phyloP scores from a whole-genome alignment of 306 rosid species.

The Lotus japonicus region DNA sequence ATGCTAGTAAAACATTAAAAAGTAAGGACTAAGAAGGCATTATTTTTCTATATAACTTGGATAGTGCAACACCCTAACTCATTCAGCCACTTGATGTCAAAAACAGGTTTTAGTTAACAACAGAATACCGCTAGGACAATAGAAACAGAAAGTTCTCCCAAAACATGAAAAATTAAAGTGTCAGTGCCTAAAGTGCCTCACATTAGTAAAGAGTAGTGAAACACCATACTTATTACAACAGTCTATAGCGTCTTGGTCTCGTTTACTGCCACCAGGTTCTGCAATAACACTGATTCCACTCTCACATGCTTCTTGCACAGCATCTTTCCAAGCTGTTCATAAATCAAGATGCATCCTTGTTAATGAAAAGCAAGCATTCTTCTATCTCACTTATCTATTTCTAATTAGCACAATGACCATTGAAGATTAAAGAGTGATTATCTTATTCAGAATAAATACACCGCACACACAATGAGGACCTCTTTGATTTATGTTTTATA shows the following conservation, averaged over 20 bases:
- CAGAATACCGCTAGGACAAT: background rate
- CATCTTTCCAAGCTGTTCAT: conserved; percentile 90
- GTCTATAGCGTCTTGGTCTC: conserved; percentile 80
- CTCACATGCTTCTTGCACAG: conserved; percentile 92
- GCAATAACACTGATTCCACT: conserved; percentile 65
- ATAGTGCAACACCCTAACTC: background rate
- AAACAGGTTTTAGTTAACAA: background rate
- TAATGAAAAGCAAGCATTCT: background rate
- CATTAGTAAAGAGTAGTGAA: conserved; percentile 70
- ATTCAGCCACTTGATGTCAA: conserved; percentile 6
- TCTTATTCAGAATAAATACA: background rate
- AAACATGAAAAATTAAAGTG: background rate
- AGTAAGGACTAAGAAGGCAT: background rate
- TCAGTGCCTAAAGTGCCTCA: conserved; percentile 90
- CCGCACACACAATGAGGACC: no score
- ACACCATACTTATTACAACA: conserved; percentile 88
- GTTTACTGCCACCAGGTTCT: conserved; percentile 86
- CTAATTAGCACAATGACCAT: background rate
- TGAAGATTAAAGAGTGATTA: background rate
- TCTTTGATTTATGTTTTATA: no score
- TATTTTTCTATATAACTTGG: background rate
- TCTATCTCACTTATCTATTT: background rate
- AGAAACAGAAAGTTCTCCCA: background rate
- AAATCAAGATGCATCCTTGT: conserved; percentile 1
- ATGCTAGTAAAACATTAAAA: background rate